Percentiles rank a stretch among this genome's conserved stretches.
Conservation (phyloP, 176 grass and related monocot genomes). For the Otatea glauca region DNA sequence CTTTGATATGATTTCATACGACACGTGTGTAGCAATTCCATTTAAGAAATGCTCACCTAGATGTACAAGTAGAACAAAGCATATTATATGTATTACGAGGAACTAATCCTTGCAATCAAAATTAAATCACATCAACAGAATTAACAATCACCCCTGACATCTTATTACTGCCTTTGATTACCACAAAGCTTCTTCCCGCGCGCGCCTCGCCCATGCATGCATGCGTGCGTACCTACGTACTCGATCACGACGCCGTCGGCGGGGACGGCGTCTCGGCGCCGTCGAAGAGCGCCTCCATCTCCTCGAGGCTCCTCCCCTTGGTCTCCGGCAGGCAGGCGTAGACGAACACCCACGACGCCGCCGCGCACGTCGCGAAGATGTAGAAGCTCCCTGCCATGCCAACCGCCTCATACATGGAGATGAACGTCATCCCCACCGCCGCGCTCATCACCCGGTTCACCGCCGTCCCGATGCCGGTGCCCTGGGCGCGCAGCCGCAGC, state of each 20-base stretch:
- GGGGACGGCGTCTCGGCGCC: not conserved
- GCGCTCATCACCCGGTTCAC: conserved; percentile 65
- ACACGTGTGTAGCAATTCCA: not conserved
- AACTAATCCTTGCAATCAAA: not conserved
- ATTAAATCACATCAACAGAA: not conserved
- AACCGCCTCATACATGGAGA: conserved; percentile 58
- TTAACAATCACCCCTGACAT: not conserved
- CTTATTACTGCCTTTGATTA: not conserved
- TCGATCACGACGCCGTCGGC: not conserved
- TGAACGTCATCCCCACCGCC: conserved; percentile 57
- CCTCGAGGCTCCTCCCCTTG: no score
- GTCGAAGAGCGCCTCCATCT: conserved; percentile 47
- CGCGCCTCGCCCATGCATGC: not conserved
- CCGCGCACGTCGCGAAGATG: conserved; percentile 49
- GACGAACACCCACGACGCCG: conserved; percentile 55
- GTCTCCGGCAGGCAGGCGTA: conserved; percentile 55
- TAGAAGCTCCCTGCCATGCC: conserved; percentile 68
- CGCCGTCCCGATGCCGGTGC: conserved; percentile 52
- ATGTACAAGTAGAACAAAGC: not conserved
- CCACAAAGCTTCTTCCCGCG: not conserved
- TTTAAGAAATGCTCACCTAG: not conserved
- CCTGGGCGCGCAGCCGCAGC: conserved; percentile 59
- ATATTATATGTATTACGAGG: not conserved
- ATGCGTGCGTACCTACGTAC: not conserved
- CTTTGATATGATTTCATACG: not conserved